These are phyloP conservation scores for Tilletia indica DNA, from an alignment of 1,284 basidiomycete genomes.

Conservation along the genomic window DNA sequence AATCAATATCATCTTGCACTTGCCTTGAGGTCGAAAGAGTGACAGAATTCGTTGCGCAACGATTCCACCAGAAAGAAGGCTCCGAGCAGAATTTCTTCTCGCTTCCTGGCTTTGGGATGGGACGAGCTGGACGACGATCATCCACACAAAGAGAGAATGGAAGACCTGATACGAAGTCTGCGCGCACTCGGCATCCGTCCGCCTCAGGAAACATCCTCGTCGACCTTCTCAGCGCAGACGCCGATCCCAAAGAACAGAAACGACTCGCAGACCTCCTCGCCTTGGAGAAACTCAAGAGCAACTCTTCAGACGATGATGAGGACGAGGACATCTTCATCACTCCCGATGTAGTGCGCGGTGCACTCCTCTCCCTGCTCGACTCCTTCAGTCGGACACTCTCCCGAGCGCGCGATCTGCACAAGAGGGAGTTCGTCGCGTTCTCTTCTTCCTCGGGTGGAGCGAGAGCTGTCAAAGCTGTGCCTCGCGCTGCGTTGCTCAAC, in stretches of 20 bases:
- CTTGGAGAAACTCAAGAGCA: slow-evolving; percentile 25
- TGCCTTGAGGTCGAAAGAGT: no score
- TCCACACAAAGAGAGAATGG: slow-evolving; percentile 31
- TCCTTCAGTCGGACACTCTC: slow-evolving; percentile 46
- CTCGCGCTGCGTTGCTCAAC: slow-evolving; percentile 41
- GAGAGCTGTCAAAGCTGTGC: slow-evolving; percentile 39
- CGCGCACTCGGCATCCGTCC: slow-evolving; percentile 42
- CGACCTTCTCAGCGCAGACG: slow-evolving; percentile 37
- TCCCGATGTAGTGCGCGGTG: slow-evolving; percentile 49
- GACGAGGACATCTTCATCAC: slow-evolving; percentile 37
- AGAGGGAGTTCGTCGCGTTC: slow-evolving; percentile 9
- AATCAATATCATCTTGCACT: no score
- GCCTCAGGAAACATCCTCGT: slow-evolving; percentile 46
- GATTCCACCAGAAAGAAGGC: no score
- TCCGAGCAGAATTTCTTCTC: no score
- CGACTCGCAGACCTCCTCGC: slow-evolving; percentile 47
- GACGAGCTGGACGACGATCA: no score
- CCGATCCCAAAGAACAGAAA: slow-evolving; percentile 39
- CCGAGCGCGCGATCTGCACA: slow-evolving; percentile 31
- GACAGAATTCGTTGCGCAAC: no score
- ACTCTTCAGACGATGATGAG: not conserved
- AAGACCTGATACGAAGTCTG: slow-evolving; percentile 48
- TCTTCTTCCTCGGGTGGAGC: slow-evolving; percentile 14
- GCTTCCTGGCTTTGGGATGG: no score
- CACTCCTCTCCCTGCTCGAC: slow-evolving; percentile 47